Base-by-base conservation (phyloP, 2,329 filamentous ascomycete species). In the Cordyceps farinosa region DNA sequence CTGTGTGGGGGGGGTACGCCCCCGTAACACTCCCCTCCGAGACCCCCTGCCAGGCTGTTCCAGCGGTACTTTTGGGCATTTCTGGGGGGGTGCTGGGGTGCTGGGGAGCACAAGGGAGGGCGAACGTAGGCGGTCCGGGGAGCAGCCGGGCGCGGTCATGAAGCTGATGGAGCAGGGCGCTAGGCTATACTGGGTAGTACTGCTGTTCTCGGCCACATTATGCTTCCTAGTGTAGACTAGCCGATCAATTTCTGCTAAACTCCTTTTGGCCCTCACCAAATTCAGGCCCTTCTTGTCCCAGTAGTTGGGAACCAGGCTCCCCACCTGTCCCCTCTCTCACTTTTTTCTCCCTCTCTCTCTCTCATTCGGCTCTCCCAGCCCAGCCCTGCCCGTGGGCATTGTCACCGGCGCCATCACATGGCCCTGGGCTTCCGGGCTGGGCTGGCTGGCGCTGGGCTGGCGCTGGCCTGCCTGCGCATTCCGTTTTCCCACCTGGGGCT, bases 341-440 rank as follows among this genome's bases (percentile, higher is more conserved):
- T 67, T 68, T 66, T 70, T 47, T 55, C 65, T 62, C 68, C 56
- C 40, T 17, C 30, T 54, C 60, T 13, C 57, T 63, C 57, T 61
- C 63, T 63, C 51, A 22, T 62, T 65, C 54, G 52, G 64, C 65
- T 22, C 50, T 17, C 50, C 51, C 34, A 40, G 51, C 13, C 59
- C 64, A 58, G 65, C 59, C 66, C 66, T 67, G 61, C 22, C 22
- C 51, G 53, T 54, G 44, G 22, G 51, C 42, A 42, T 62, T 62
- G 61, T 62, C 66, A 62, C 64, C 38, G 60, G 62, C 42, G 42
- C 66, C 44, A 60, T 60, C 56, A 60, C 56, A 60, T 60, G 56
- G 44, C 22, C 22, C 22, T 22, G 22, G n/a, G 9, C 17, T 56
- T 42, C 53, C 36, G 22, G 42, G 15, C 47, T 17, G 13, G 13